Evolutionary conservation across 2,329 filamentous ascomycete species (phyloP), one percentile per base, ranked within the genome.

Genomic region (Pyrenochaeta sp.): DNA sequence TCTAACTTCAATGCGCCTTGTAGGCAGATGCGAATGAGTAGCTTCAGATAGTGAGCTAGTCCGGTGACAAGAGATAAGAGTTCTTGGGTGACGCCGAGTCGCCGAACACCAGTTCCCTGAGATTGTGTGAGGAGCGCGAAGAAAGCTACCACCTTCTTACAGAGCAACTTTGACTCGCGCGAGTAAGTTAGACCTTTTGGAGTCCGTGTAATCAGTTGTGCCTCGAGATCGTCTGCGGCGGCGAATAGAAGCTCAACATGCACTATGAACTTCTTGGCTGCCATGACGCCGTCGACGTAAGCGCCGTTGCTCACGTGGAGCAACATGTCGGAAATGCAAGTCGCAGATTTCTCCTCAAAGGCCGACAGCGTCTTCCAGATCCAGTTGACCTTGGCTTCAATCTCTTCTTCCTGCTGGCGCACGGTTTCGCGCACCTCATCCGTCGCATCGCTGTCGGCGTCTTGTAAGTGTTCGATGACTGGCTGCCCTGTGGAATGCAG

Each of bases 71-170:
- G 85, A 6, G 94, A 96, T n/a, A 99, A 81, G n/a, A 99, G 85
- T 76, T 99, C 95, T 77, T 99, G 95, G 8, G 95, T 99, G 32
- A 99, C 95, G 43, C 95, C 95, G 42, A 98, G 87, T 75, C 97
- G 95, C 56, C 92, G 86, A 37, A 91, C 88, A n/a, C 90, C 91
- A 8, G 89, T 92, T 72, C 97, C 93, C 74, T 98, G 94, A 1
- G 93, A 95, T 77, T 97, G 97, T 5, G 94, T 96, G 8, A 99
- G 84, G 19, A 99, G 83, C 12, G 93, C 93, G 77, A 99, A 99
- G 82, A 99, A 99, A 27, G 94, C 92, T 5, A 99, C 95, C 53
- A 99, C 96, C 79, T 99, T 99, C 80, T 99, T 99, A 83, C 95
- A 99, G n/a, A 99, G 86, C 50, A 99, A 84, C 79, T 99, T 99